phyloP scores from a whole-genome alignment of 352 stramenopile species.

The Globisporangium mamillatum region DNA sequence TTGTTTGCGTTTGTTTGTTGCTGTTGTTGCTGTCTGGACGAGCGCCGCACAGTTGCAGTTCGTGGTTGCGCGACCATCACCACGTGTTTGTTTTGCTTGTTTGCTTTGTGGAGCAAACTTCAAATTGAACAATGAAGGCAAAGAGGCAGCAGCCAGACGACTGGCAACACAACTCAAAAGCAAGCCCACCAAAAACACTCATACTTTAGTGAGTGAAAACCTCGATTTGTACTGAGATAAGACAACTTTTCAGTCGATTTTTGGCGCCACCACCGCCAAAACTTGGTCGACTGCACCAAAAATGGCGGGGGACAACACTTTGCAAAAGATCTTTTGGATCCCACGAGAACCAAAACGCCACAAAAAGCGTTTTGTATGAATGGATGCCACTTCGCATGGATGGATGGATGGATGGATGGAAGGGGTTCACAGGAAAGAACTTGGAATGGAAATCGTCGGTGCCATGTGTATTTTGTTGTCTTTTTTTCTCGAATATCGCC shows the following conservation, averaged over 20 bases:
- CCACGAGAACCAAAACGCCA: neutral
- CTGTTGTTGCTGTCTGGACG: neutral
- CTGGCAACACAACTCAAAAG: neutral
- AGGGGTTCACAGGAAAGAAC: neutral
- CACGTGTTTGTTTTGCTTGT: neutral
- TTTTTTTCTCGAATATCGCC: neutral
- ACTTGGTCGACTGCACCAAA: neutral
- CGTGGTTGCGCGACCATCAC: neutral
- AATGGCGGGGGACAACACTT: constrained; percentile 5
- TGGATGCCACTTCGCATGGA: too few relatives aligned
- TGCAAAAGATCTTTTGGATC: neutral
- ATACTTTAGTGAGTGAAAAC: neutral
- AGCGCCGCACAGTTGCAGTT: constrained; percentile 3
- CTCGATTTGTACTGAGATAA: constrained; percentile 4
- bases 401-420: too few relatives aligned
- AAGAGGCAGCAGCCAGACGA: neutral
- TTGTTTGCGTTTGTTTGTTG: neutral
- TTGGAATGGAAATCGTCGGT: neutral
- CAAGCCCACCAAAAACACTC: neutral
- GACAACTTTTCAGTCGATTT: neutral
- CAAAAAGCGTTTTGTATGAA: too few relatives aligned
- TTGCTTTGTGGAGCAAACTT: constrained; percentile 3
- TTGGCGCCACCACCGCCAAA: neutral
- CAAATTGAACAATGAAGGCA: constrained; percentile 16
- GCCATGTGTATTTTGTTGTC: neutral